phyloP scores from a whole-genome alignment of 805 yeast genomes.

The Kregervanrija fluxuum region DNA sequence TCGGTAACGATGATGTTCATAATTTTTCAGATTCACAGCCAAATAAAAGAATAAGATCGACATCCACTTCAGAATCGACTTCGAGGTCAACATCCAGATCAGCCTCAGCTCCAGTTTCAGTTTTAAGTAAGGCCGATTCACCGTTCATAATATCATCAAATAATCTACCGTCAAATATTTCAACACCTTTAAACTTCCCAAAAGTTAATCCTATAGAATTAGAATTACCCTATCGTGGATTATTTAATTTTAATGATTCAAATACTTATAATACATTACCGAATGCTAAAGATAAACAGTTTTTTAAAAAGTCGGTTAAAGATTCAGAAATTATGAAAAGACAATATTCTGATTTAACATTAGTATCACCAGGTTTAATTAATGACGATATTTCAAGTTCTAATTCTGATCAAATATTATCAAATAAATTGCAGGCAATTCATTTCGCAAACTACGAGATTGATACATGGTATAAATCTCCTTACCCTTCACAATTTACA shows the following conservation, averaged over 20 bases:
- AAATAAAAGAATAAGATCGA: too few species aligned
- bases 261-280: slow-evolving; percentile 60
- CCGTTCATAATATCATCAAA: too few species aligned
- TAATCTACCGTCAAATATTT: too few species aligned
- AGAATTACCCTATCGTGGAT: slow-evolving; percentile 64
- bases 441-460: slow-evolving; percentile 70
- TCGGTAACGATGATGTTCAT: too few species aligned
- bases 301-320: slow-evolving; percentile 35
- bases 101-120: too few species aligned
- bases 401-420: background rate
- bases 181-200: background rate
- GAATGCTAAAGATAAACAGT: slow-evolving; percentile 20
- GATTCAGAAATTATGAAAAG: slow-evolving; percentile 34
- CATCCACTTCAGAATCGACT: too few species aligned
- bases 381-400: slow-evolving; percentile 1
- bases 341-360: slow-evolving; percentile 28
- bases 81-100: too few species aligned
- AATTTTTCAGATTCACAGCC: too few species aligned
- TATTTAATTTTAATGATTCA: slow-evolving; percentile 50
- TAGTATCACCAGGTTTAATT: slow-evolving; percentile 7
- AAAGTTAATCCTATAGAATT: slow-evolving; percentile 32
- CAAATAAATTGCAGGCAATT: slow-evolving; percentile 7
- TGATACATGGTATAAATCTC: slow-evolving; percentile 88
- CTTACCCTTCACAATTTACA: slow-evolving; percentile 84
- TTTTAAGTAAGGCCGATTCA: too few species aligned